phyloP scores from a whole-genome alignment of 257 asterid species.

The Verbascum thapsus region DNA sequence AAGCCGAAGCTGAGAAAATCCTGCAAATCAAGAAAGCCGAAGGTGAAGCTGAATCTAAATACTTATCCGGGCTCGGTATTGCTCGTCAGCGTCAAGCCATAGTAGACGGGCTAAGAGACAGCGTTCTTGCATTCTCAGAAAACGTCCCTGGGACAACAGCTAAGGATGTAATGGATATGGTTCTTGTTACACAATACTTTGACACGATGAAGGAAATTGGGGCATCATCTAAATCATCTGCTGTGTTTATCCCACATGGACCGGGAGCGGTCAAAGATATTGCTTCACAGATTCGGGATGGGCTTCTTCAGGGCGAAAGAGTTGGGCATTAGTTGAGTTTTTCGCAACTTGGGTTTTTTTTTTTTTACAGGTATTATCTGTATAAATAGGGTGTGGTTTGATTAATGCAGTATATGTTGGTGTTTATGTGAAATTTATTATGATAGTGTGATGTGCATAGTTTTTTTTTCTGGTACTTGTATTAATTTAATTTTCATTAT shows the following conservation, averaged over 20 bases:
- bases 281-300: slow-evolving; percentile 43
- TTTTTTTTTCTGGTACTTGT: no score
- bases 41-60: slow-evolving; percentile 45
- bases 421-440: no score
- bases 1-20: slow-evolving; percentile 46
- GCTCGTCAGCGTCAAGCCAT: slow-evolving; percentile 48
- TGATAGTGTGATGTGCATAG: no score
- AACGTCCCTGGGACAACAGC: slow-evolving; percentile 42
- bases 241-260: slow-evolving; percentile 41
- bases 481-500: no score
- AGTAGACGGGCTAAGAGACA: slow-evolving; percentile 40
- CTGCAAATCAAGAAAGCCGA: slow-evolving; percentile 46
- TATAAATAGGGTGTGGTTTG: no score
- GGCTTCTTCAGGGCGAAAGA: slow-evolving; percentile 36
- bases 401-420: no score
- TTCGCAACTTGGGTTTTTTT: no score
- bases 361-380: no score
- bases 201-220: slow-evolving; percentile 49
- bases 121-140: slow-evolving; percentile 37
- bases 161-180: slow-evolving; percentile 51
- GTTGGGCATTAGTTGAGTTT: no score
- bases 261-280: slow-evolving; percentile 41
- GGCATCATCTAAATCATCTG: slow-evolving; percentile 34
- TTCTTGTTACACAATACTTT: slow-evolving; percentile 41
- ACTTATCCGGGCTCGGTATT: slow-evolving; percentile 38